Evolutionary conservation across 371 early-diverging fungal genomes (phyloP), one percentile per base, ranked within the genome.

Genomic region (Chytridium lagenaria): DNA sequence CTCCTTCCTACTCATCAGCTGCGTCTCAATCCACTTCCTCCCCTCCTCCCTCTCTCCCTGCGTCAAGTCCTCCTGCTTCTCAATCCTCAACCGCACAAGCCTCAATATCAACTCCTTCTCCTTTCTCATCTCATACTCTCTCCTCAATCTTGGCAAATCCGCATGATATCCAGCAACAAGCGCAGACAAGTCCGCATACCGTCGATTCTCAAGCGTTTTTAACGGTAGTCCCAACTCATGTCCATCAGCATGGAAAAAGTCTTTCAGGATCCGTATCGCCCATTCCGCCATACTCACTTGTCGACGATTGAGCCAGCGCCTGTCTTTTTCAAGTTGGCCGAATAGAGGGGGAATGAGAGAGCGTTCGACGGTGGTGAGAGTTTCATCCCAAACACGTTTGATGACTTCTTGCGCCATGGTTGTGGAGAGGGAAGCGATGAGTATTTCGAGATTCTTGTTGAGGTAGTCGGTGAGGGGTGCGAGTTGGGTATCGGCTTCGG

Each of bases 181-280:
- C 19, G 63, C 50, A 16, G 61, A 34, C 28, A 80, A 69, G n/a
- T 80, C 73, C 22, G 69, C 39, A 81, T 94, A 96, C 79, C 91
- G 91, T 2, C 87, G 82, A 40, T 84, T 92, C 74, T 93, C 94
- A 0, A 97, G 84, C 28, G 86, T 84, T 1, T 90, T 89, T 50
- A 87, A 68, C 0, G 95, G 93, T 72, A 96, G 91, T 12, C 90
- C 92, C 49, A 90, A 91, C 31, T 63, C 70, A 16, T 72, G 72
- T 65, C 92, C 92, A 63, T 93, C 96, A 57, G 94, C 97, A 69
- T 94, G 90, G 78, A 96, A 91, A 71, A 94, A 90, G 40, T 93
- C 83, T 77, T 91, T 91, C 44, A 97, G 87, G 40, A 94, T 87
- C 82, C 92, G 78, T 28, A 78, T 40, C 0, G 75, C 59, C 73